Evolutionary conservation across 2,329 filamentous ascomycete genomes (phyloP), one percentile per base, ranked within the genome.

Genomic region (Cladosporium sphaerospermum): DNA sequence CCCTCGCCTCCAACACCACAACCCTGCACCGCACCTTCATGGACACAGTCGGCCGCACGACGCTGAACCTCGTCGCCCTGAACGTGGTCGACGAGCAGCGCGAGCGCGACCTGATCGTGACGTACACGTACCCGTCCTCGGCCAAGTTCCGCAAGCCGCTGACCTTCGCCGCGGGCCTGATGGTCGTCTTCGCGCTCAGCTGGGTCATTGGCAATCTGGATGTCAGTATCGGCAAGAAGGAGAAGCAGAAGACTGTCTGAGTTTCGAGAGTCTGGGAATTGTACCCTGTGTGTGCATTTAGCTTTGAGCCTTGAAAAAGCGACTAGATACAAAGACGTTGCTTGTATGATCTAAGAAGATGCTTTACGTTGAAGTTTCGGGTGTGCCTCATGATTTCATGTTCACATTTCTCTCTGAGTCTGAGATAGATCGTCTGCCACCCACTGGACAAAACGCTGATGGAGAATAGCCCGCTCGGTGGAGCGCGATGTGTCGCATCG

Each of bases 81-180:
- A 97, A 96, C 69, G 75, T 97, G 49, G 88, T 95, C 1, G 93
- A 99, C 62, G 93, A 97, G 61, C 82, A 91, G 65, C 81, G 91
- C 51, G 89, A 91, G 64, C 84, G 88, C 32, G 84, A 93, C 59
- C 71, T 97, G 18, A 76, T 96, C 62, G 86, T 97, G 50, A 86
- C 87, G 2, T 99, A 99, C 70, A 88, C 96, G 58, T 89, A 93
- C 66, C 82, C 91, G 1, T 78, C 86, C 60, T 67, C 78, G 2
- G 86, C 88, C 28, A 82, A 81, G 37, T 80, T 96, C 63, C 83
- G 90, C 64, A 99, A 99, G 76, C 93, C 93, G 1, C 61, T 95
- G 16, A 82, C 92, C 19, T 81, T 97, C 56, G 89, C 93, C 59
- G 75, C 76, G 32, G 89, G 86, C 62, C 73, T 87, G 57, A 67